These are phyloP conservation scores for Apiospora hydei DNA, from an alignment of 2,329 filamentous ascomycete species.

Conservation along the genomic window DNA sequence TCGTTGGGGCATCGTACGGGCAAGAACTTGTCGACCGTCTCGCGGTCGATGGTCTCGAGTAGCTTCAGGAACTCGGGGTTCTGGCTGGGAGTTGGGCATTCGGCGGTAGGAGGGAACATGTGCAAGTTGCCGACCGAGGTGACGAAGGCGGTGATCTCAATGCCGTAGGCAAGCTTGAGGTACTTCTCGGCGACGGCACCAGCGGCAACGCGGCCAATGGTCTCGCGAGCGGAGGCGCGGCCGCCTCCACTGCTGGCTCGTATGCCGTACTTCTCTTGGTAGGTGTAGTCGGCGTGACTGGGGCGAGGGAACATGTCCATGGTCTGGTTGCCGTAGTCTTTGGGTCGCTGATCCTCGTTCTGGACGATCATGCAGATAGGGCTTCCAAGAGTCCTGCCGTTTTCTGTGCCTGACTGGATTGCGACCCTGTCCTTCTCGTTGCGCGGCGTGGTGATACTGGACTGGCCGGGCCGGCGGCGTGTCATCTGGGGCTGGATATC, in stretches of 20 bases:
- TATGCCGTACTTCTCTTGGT: conserved; percentile 95
- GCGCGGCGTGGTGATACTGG: conserved; percentile 86
- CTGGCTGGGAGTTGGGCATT: conserved; percentile 72
- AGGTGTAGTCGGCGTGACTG: conserved; percentile 95
- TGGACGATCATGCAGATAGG: conserved; percentile 87
- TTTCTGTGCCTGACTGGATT: conserved; percentile 93
- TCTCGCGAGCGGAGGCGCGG: conserved; percentile 90
- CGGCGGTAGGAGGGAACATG: conserved; percentile 75
- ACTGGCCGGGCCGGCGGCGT: conserved; percentile 87
- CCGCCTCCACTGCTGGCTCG: conserved; percentile 92
- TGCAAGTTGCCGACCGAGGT: conserved; percentile 82
- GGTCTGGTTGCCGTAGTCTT: conserved; percentile 88
- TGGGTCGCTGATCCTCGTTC: conserved; percentile 92
- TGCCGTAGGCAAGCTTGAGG: conserved; percentile 77
- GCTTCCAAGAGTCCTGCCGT: conserved; percentile 87
- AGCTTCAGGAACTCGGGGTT: conserved; percentile 83
- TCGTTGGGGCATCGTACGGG: conserved; percentile 86
- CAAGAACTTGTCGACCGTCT: conserved; percentile 81
- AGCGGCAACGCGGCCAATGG: conserved; percentile 90
- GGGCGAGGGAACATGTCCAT: conserved; percentile 93
- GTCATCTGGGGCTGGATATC: conserved; percentile 97
- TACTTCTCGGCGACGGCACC: conserved; percentile 95
- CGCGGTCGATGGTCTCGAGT: conserved; percentile 74
- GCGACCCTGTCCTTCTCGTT: conserved; percentile 91
- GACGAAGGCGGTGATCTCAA: conserved; percentile 92